Evolutionary conservation across 2,329 filamentous ascomycete species (phyloP).

Genomic region (Clarireedia paspali): DNA sequence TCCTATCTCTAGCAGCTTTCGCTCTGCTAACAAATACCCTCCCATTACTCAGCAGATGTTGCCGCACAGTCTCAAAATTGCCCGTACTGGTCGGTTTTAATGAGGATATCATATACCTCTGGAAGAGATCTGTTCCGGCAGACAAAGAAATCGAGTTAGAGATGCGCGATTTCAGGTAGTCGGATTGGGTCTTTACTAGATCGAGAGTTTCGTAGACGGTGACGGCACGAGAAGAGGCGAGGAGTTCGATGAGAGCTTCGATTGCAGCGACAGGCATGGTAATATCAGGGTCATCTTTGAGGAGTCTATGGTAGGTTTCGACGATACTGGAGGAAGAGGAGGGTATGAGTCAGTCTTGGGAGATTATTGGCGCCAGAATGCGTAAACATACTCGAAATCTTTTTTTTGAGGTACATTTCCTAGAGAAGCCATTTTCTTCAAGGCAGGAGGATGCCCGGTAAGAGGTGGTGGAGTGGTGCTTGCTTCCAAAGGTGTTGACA

Average conservation of each 20-base stretch:
- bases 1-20: slow-evolving; percentile 75
- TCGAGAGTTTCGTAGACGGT: slow-evolving; percentile 94
- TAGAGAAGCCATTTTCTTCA: slow-evolving; percentile 26
- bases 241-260: slow-evolving; percentile 79
- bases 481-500: slow-evolving; percentile 19
- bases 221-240: slow-evolving; percentile 69
- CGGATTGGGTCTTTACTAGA: slow-evolving; percentile 69
- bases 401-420: slow-evolving; percentile 20
- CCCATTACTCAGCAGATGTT: slow-evolving; percentile 79
- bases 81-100: slow-evolving; percentile 42
- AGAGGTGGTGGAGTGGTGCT: slow-evolving; percentile 27
- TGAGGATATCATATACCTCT: slow-evolving; percentile 80
- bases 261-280: slow-evolving; percentile 96
- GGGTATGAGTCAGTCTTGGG: slow-evolving; percentile 18
- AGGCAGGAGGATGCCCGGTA: slow-evolving; percentile 21
- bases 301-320: slow-evolving; percentile 55
- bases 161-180: slow-evolving; percentile 68
- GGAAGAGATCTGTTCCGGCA: slow-evolving; percentile 91
- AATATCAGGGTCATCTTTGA: slow-evolving; percentile 67
- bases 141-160: slow-evolving; percentile 86
- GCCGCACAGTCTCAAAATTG: slow-evolving; percentile 75
- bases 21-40: slow-evolving; percentile 80
- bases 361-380: not conserved
- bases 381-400: slow-evolving; percentile 24
- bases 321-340: slow-evolving; percentile 40